Evolutionary conservation across 768 basidiomycete species (phyloP), one percentile per base, ranked within the genome.

Genomic region (Boletus reticulatus): DNA sequence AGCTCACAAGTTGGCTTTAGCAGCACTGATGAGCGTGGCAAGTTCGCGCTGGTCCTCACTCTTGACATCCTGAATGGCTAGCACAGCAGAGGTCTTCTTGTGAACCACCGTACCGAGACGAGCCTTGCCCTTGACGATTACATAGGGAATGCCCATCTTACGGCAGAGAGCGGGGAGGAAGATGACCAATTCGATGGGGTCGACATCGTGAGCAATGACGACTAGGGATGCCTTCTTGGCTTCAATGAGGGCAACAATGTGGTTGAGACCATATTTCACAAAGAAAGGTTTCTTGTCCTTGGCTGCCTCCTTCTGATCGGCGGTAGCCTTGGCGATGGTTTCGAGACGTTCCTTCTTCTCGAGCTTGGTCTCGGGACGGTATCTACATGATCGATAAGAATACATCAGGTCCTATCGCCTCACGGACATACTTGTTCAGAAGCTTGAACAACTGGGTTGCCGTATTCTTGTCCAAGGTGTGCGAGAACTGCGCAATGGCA

Each of bases 141-240:
- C 92, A 77, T 98, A 98, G 39, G 95, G 95, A 32, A 98, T 90
- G 73, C 95, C 95, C 95, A 98, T 98, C 87, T 98, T 98, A 76
- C 94, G 88, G 81, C 96, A 98, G 57, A 98, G 87, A 52, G 96
- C 94, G 53, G 96, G 96, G 57, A 98, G 83, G 88, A 92, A 98
- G 76, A 99, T 85, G 62, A 99, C 96, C 67, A 99, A 89, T 78
- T 99, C 96, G 61, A 98, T 97, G 41, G 96, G 96, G 82, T 99
- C 96, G 58, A 99, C 96, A 72, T 98, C 95, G 73, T 98, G 93
- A 38, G 91, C 94, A 62, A 98, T 96, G 76, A 94, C 84, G 62
- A 98, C 95, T 56, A 98, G 87, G 44, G 88, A 83, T 39, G 95
- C 95, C 80, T 98, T 98, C 85, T 99, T 98, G 69, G 91, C 90